phyloP scores from a whole-genome alignment of 1,139 yeast species.

The Oligophagozyma castellii region DNA sequence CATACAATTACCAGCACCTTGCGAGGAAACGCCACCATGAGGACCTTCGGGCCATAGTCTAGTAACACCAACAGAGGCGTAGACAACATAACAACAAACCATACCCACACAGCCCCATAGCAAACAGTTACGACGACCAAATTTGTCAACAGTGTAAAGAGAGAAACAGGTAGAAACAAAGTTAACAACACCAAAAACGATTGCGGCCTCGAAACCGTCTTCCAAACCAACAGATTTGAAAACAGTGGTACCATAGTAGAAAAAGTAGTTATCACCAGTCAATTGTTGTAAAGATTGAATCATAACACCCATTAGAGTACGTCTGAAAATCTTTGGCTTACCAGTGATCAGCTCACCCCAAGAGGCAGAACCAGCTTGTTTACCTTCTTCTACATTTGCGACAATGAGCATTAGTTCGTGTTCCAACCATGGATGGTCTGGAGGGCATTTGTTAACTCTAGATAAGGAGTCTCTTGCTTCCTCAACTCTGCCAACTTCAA shows the following conservation, averaged over 20 bases:
- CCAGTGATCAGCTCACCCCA: constrained; percentile 28
- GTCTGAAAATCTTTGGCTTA: constrained; percentile 33
- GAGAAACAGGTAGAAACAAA: constrained; percentile 59
- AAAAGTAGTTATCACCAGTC: constrained; percentile 68
- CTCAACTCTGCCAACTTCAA: constrained; percentile 37
- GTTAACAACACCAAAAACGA: constrained; percentile 64
- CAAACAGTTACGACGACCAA: constrained; percentile 55
- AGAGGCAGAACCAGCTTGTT: constrained; percentile 25
- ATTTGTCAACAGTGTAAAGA: constrained; percentile 47
- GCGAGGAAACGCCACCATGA: constrained; percentile 38
- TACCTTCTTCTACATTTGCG: constrained; percentile 44
- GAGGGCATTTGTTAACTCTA: constrained; percentile 32
- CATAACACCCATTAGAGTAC: constrained; percentile 50
- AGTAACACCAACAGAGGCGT: constrained; percentile 54
- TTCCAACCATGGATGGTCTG: constrained; percentile 33
- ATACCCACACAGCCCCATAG: constrained; percentile 48
- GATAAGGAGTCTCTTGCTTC: constrained; percentile 40
- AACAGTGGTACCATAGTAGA: constrained; percentile 65
- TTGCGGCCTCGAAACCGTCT: constrained; percentile 62
- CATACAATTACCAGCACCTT: constrained; percentile 58
- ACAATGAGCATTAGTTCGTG: constrained; percentile 46
- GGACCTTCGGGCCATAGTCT: constrained; percentile 41
- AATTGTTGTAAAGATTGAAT: constrained; percentile 61
- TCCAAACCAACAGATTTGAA: constrained; percentile 59
- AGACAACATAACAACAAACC: constrained; percentile 48